Conservation (phyloP, 495 filamentous ascomycete genomes). For the Penicillium egyptiacum region DNA sequence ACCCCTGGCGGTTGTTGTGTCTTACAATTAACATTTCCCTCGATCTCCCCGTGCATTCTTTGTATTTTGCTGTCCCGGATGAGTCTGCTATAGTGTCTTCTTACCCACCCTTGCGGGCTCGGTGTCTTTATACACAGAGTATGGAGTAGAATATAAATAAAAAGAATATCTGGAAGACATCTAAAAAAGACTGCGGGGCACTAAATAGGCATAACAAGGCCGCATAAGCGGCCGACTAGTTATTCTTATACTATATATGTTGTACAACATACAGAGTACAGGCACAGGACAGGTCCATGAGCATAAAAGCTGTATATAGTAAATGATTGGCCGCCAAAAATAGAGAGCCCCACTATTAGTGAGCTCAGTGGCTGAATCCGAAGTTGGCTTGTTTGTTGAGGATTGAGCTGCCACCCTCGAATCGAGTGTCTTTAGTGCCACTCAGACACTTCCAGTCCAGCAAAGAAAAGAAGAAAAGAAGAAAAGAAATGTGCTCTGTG, state of each 20-base stretch:
- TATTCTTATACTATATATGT: not conserved
- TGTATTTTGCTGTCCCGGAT: not conserved
- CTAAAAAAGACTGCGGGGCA: not conserved
- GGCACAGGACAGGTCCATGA: too few species aligned
- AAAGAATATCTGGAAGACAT: too few species aligned
- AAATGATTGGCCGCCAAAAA: conserved; percentile 6
- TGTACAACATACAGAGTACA: too few species aligned
- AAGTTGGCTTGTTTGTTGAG: not conserved
- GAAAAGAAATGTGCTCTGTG: not conserved
- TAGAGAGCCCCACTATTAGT: not conserved
- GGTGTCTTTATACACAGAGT: not conserved
- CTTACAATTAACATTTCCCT: not conserved
- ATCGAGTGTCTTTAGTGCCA: not conserved
- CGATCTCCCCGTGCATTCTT: not conserved
- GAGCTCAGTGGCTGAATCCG: not conserved
- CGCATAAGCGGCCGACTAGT: not conserved
- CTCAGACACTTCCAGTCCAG: not conserved
- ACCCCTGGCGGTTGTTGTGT: not conserved
- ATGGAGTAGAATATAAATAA: not conserved
- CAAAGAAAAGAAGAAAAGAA: not conserved
- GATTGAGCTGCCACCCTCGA: not conserved
- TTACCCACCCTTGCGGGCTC: not conserved
- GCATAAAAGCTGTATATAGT: not conserved
- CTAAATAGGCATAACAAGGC: not conserved
- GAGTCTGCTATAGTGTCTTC: not conserved